Evolutionary conservation across 164 flowering plant genomes (phyloP), one percentile per base, ranked within the genome.

Genomic region (Cinnamomum micranthum): DNA sequence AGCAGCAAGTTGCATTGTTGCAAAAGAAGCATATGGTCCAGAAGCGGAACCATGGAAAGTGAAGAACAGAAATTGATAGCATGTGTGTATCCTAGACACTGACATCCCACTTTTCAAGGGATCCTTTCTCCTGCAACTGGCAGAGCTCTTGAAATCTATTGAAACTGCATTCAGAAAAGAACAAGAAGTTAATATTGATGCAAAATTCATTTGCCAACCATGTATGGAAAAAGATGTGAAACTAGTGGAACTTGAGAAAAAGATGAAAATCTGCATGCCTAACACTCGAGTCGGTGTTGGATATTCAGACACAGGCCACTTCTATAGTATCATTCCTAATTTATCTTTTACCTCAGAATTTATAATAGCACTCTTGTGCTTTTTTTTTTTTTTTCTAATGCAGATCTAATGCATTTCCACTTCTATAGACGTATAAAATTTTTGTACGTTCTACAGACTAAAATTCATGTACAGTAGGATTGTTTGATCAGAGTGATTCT

Each of bases 81-180:
- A 35, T 33, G 70, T 10, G 20, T n/a, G 52, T n/a, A n/a, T 47
- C 55, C 35, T 69, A 41, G 19, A 4, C 17, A 2, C 0, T 6
- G 11, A 15, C 60, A 63, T 63, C 58, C 58, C 35, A 15, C 50
- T 71, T 70, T 14, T 23, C n/a, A 33, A 19, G 50, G 27, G 55
- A 14, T n/a, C 55, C 51, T 28, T 24, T 68, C 58, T 84, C 73
- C 51, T 80, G 64, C 59, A 70, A 60, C 28, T 72, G 74, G 79
- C 91, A 86, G 52, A 88, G 83, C 72, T 81, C 86, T 79, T 87
- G 77, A 71, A 89, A 89, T 74, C 83, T 84, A 50, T 69, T 68
- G 59, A 89, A 81, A 58, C 91, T 88, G 85, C 84, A 81, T 73
- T 64, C 65, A 51, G 68, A 4, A 23, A 69, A 17, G 10, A 69